Percentiles rank a stretch among this genome's conserved stretches.
Conservation (phyloP, 2,329 filamentous ascomycete genomes). For the Aureobasidium sp. region DNA sequence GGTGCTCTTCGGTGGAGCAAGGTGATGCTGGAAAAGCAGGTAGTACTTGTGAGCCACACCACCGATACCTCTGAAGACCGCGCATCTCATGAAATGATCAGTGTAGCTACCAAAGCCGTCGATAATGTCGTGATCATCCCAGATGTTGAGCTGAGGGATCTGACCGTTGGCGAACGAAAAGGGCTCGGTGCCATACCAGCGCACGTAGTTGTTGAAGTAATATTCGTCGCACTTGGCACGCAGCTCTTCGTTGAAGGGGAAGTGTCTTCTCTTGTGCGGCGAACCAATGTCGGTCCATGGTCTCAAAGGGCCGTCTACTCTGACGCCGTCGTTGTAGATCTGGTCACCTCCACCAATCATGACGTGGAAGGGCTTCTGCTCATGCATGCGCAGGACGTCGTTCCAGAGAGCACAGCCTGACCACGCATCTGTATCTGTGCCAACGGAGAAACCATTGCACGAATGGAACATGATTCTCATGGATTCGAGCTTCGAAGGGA, state of each 20-base stretch:
- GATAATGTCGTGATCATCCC: constrained; percentile 62
- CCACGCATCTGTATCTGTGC: constrained; percentile 57
- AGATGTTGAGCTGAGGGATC: constrained; percentile 59
- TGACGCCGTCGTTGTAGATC: constrained; percentile 69
- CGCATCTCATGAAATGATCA: constrained; percentile 59
- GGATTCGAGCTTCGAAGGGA: constrained; percentile 54
- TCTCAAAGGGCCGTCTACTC: constrained; percentile 73
- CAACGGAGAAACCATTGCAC: constrained; percentile 62
- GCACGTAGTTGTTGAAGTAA: constrained; percentile 55
- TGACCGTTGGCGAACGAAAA: constrained; percentile 55
- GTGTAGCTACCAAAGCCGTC: constrained; percentile 61
- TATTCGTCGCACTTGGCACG: constrained; percentile 53
- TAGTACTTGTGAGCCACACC: constrained; percentile 52
- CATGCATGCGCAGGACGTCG: constrained; percentile 55
- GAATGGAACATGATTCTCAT: constrained; percentile 66
- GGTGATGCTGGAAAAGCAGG: constrained; percentile 63
- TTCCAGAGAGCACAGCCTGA: constrained; percentile 55
- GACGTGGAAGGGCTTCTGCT: constrained; percentile 54
- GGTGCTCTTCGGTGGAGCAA: constrained; percentile 76
- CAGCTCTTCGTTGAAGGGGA: constrained; percentile 59
- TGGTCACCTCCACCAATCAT: constrained; percentile 91
- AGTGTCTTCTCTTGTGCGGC: constrained; percentile 53
- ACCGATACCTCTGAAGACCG: constrained; percentile 59
- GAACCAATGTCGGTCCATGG: constrained; percentile 55
- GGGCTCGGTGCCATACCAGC: constrained; percentile 63